Evolutionary conservation across 768 basidiomycete genomes (phyloP), one percentile per base, ranked within the genome.

Genomic region (Mycena filopes): DNA sequence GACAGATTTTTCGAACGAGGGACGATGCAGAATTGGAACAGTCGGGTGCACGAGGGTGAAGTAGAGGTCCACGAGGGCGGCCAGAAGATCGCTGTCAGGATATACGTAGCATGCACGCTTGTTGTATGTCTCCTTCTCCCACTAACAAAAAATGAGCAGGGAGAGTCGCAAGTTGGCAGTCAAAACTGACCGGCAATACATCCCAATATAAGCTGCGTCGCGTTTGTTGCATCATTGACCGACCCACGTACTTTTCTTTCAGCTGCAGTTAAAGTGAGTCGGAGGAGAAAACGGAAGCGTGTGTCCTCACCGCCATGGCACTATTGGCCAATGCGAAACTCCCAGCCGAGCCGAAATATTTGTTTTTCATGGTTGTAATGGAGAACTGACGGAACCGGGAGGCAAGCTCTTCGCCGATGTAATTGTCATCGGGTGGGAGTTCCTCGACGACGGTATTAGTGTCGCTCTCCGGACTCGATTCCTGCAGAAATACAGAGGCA

Each of bases 21-120:
- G 81, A 1, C 81, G 78, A 63, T 89, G 88, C 10, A 90, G 71
- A 2, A 90, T 70, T 0, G 87, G 87, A 1, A 78, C 66, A 23
- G 78, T 68, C 8, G 69, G 55, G 63, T 87, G 84, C 55, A 77
- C 23, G 33, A 77, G 55, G 0, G 50, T 57, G 70, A 90, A 90
- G 66, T 83, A 88, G 33, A 81, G 74, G 29, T 86, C 77, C 50
- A 89, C 73, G 21, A 90, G 76, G 0, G 55, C 42, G 10, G 60
- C 54, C 13, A 79, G 77, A 21, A 89, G 73, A 25, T 81, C 80
- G 6, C 66, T 50, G 0, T 73, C 70, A 0, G 81, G 81, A 46
- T 81, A 82, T 12, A 20, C 49, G 51, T 74, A 78, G 1, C 53
- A 33, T 1, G 76, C 71, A 20, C 12, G 59, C 11, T 33, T 18